These are phyloP conservation scores for Dalechampia spathulata DNA, from an alignment of 441 rosid genomes.

Conservation along the genomic window DNA sequence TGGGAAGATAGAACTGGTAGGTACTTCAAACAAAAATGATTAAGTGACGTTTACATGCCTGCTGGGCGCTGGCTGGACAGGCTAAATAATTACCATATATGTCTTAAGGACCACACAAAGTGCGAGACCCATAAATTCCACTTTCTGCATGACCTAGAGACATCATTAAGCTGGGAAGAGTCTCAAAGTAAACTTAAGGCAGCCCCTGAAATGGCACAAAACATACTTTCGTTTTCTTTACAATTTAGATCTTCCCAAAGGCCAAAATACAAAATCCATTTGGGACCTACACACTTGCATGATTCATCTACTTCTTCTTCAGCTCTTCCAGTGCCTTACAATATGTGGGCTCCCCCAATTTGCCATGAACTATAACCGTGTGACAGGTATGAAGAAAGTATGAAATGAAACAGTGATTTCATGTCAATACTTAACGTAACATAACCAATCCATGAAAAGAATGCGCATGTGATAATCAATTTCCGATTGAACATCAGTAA, in stretches of 20 bases:
- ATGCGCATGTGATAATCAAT: no score
- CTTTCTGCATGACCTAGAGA: conserved; percentile 11
- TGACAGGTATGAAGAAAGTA: neutral
- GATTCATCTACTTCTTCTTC: conserved; percentile 1
- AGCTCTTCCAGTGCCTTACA: conserved; percentile 9
- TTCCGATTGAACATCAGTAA: no score
- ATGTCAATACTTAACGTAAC: no score
- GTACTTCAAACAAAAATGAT: conserved; percentile 21
- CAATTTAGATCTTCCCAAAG: conserved; percentile 25
- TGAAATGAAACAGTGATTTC: no score
- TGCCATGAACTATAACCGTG: neutral
- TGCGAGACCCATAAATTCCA: conserved; percentile 21
- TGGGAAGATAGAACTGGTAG: conserved; percentile 22
- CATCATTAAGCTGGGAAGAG: conserved; percentile 4
- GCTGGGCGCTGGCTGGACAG: neutral
- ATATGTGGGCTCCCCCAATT: conserved; percentile 19
- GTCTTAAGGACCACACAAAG: conserved; percentile 19
- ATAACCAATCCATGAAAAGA: no score
- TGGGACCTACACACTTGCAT: conserved; percentile 28
- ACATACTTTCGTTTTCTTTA: conserved; percentile 7
- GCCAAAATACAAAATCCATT: conserved; percentile 17
- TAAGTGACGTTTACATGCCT: conserved; percentile 15
- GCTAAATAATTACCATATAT: conserved; percentile 10
- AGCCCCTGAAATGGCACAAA: conserved; percentile 9
- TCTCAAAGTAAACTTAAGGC: neutral